Evolutionary conservation across 352 stramenopile genomes (phyloP), one percentile per base, ranked within the genome.

Genomic region (Plasmopara muralis): DNA sequence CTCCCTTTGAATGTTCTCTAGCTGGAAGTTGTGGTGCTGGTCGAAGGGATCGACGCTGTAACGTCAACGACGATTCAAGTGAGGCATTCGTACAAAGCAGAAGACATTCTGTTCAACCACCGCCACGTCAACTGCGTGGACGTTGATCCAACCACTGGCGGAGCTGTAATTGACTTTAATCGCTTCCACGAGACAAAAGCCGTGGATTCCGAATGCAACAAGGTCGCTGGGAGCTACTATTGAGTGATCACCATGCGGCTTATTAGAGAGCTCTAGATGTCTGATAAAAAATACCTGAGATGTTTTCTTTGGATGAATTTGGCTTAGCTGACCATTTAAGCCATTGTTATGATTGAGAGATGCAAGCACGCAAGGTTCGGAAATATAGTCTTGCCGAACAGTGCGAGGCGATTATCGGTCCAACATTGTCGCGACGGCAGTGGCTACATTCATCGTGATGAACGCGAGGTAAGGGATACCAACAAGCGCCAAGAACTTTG

Each of bases 1-100:
- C 44, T 15, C 29, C 7, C 18, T 65, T 18, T 41, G 20, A 25
- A 25, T 41, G 37, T 2, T 35, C 1, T 35, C 16, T 48, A 98
- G 66, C 58, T 97, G 33, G 96, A 99, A 74, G 83, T 99, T 45
- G 83, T 98, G n/a, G 90, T 98, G 31, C 70, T 98, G 33, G 75
- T 98, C 2, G 95, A 99, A 72, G 95, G 95, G 25, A 98, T 96
- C 25, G 95, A 98, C 52, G 89, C 94, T 25, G 77, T 97, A 30
- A 98, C 94, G 16, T 96, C 86, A n/a, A 75, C 87, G 43, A 95
- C 89, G 30, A 91, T 98, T 42, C 96, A 99, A 62, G 89, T 97
- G 42, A 78, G 95, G 15, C 95, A 98, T 74, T 98, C 91, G 15
- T 99, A 98, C 74, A 92, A 87, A 64, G 56, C 69, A 5, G 75